Percentiles rank a stretch among this genome's conserved stretches.
Conservation (phyloP, 1,284 basidiomycete species). For the Sporisorium iseilematis-ciliati region DNA sequence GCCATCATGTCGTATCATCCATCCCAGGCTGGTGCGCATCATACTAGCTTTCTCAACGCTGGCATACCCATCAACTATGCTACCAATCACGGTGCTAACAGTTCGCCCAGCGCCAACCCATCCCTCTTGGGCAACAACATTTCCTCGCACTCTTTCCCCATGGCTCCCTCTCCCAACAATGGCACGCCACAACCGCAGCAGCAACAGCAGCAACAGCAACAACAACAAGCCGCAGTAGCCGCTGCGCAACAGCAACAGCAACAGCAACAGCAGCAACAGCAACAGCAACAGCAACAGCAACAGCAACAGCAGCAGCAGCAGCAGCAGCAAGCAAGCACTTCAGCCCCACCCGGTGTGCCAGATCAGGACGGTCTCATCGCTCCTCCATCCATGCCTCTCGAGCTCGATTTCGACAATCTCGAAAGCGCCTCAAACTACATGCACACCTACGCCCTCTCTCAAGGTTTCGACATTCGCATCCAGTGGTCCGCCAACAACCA, state of each 20-base stretch:
- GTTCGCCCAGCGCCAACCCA: conserved; percentile 21
- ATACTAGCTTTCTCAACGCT: conserved; percentile 25
- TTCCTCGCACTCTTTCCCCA: conserved; percentile 48
- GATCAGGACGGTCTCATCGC: conserved; percentile 40
- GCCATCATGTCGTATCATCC: conserved; percentile 51
- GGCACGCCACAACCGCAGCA: conserved; percentile 32
- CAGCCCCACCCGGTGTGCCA: conserved; percentile 39
- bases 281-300: conserved; percentile 21
- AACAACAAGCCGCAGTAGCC: too few species aligned
- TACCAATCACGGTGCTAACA: conserved; percentile 22
- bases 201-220: conserved; percentile 3
- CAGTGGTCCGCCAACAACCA: conserved; percentile 59
- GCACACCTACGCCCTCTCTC: conserved; percentile 52
- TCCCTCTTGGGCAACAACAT: conserved; percentile 36
- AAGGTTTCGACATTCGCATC: conserved; percentile 55
- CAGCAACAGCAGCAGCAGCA: conserved; percentile 37
- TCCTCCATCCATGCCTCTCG: conserved; percentile 53
- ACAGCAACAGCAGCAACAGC: conserved; percentile 29
- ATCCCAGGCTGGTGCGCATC: conserved; percentile 37
- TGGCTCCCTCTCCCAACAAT: conserved; percentile 42
- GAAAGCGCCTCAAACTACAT: conserved; percentile 54
- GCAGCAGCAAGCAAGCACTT: conserved; percentile 17
- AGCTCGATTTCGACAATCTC: conserved; percentile 54
- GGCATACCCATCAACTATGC: conserved; percentile 40
- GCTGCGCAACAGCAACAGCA: conserved; percentile 14